A percentile compares a stretch with the other conserved stretches of the same genome.
Evolutionary conservation across 331 rosid species (phyloP).

Genomic region (Dryas integrifolia): DNA sequence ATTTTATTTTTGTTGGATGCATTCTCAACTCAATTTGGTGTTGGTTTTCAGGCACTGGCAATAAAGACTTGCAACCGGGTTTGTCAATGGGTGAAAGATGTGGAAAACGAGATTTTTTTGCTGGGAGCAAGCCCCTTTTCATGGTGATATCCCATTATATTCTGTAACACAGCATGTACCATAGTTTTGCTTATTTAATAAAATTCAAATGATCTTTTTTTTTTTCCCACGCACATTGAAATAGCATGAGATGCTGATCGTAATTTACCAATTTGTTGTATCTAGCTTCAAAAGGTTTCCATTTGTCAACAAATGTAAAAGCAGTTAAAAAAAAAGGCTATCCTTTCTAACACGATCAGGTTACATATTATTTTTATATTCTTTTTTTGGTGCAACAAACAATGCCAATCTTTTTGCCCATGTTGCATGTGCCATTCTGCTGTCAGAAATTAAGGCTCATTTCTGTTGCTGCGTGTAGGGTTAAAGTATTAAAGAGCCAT

Average conservation of each 20-base stretch:
- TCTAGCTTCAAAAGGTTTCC: conserved; percentile 4
- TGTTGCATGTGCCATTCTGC: background rate
- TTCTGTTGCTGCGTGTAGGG: background rate
- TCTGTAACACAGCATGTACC: conserved; percentile 34
- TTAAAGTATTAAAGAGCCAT: background rate
- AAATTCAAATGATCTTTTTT: conserved; percentile 10
- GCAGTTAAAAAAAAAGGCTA: background rate
- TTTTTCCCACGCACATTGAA: background rate
- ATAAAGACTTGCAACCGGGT: conserved; percentile 90
- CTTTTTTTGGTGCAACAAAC: background rate
- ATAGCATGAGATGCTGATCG: conserved; percentile 1
- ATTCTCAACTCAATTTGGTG: conserved; percentile 14
- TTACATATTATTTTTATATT: background rate
- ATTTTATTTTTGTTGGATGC: conserved; percentile 3
- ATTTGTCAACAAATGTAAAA: conserved; percentile 11
- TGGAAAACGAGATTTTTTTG: conserved; percentile 92
- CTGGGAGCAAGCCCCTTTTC: conserved; percentile 99
- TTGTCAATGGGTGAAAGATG: conserved; percentile 97
- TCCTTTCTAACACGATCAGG: background rate
- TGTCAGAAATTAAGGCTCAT: conserved; percentile 1
- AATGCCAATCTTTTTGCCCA: background rate
- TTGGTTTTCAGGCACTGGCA: conserved; percentile 76
- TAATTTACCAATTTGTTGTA: conserved; percentile 5
- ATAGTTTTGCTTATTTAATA: conserved; percentile 25
- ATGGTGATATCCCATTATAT: conserved; percentile 58